Conservation (phyloP, 2,329 filamentous ascomycete genomes). For the Sarocladium brachiariae region DNA sequence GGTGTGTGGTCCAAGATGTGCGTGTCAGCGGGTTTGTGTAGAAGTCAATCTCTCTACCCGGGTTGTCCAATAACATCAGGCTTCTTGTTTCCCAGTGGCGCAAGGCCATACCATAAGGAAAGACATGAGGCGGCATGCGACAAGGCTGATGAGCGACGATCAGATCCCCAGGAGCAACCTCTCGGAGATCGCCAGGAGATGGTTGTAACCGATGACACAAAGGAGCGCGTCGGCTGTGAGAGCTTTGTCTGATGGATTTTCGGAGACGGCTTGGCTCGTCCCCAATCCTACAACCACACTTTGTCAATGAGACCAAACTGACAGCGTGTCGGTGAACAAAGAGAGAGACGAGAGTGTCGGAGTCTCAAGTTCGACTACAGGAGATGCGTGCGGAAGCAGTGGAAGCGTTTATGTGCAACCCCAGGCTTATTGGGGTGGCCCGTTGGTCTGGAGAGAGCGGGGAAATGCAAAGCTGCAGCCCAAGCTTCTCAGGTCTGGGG, state of each 20-base stretch:
- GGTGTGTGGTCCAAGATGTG: neutral
- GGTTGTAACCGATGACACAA: neutral
- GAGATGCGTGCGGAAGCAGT: too few species aligned
- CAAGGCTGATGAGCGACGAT: slow-evolving; percentile 3
- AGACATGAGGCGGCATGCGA: slow-evolving; percentile 2
- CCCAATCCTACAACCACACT: too few species aligned
- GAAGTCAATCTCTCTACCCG: neutral
- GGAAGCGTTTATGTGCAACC: neutral
- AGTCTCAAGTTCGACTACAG: too few species aligned
- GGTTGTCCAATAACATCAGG: neutral
- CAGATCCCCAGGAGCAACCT: neutral
- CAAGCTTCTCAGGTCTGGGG: neutral
- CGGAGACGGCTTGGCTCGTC: too few species aligned
- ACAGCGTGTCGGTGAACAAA: too few species aligned
- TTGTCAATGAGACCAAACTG: too few species aligned
- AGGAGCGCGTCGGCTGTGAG: neutral
- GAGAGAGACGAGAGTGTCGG: too few species aligned
- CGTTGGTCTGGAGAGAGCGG: slow-evolving; percentile 1
- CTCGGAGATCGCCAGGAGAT: neutral
- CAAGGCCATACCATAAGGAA: neutral
- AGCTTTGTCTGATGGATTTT: too few species aligned
- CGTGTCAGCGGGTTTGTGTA: neutral
- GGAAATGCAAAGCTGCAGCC: slow-evolving; percentile 9
- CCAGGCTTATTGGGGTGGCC: neutral
- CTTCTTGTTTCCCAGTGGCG: neutral